Percentiles rank a stretch among this genome's conserved stretches.
These are phyloP conservation scores for Colletotrichum lini DNA, from an alignment of 2,329 filamentous ascomycete genomes.

Conservation along the genomic window DNA sequence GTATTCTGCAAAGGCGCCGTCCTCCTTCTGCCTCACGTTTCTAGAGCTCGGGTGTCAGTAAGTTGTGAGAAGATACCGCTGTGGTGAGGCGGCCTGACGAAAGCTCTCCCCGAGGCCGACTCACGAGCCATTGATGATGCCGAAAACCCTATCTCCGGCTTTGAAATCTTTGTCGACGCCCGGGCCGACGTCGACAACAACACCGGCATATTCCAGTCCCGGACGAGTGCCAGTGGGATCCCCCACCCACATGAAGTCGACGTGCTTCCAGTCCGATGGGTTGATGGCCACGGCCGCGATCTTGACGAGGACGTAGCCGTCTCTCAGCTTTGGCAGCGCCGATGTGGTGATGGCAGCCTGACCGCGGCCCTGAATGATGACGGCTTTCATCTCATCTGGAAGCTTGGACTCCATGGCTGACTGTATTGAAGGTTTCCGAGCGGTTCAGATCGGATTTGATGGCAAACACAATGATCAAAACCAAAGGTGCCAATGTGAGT, in stretches of 20 bases:
- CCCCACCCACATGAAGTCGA: neutral
- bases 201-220: neutral
- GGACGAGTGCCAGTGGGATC: neutral
- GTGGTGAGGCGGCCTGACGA: too few species aligned
- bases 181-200: neutral
- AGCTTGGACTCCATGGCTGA: neutral
- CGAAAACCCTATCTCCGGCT: neutral
- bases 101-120: neutral
- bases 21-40: neutral
- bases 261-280: conserved; percentile 1
- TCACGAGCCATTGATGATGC: neutral
- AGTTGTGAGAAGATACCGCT: too few species aligned
- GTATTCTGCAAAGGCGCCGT: neutral
- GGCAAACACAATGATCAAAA: too few species aligned
- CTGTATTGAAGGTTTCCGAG: neutral
- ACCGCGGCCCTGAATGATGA: conserved; percentile 24
- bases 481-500: too few species aligned
- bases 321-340: conserved; percentile 23
- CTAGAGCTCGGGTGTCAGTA: too few species aligned
- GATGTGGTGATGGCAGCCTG: conserved; percentile 22
- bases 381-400: conserved; percentile 18
- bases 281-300: conserved; percentile 39
- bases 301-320: conserved; percentile 52
- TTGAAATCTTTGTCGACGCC: neutral
- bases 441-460: too few species aligned